Conservation (phyloP, 2,329 filamentous ascomycete genomes). For the Fusarium citri region DNA sequence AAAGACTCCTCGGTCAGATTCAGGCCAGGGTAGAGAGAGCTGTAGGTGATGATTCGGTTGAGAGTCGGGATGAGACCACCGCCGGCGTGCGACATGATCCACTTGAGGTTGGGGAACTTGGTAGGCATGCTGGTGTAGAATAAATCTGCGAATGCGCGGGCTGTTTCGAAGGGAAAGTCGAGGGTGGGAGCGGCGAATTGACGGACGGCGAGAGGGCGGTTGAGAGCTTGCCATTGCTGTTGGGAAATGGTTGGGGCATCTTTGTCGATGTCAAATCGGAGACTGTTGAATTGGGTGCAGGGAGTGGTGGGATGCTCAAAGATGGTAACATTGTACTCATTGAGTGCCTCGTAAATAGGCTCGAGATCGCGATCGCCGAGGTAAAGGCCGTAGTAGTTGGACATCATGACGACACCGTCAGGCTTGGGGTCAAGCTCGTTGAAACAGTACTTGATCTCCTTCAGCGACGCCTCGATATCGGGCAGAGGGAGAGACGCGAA, state of each 20-base stretch:
- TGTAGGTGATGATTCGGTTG: conserved; percentile 32
- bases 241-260: background rate
- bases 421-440: conserved; percentile 6
- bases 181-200: conserved; percentile 16
- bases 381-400: conserved; percentile 21
- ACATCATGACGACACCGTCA: conserved; percentile 20
- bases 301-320: conserved; percentile 22
- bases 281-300: conserved; percentile 15
- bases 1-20: conserved; percentile 15
- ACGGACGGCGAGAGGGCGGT: conserved; percentile 11
- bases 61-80: conserved; percentile 43
- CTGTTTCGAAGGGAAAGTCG: conserved; percentile 26
- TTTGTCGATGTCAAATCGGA: conserved; percentile 10
- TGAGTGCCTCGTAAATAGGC: background rate
- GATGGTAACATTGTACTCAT: conserved; percentile 18
- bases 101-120: conserved; percentile 39
- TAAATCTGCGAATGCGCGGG: conserved; percentile 36
- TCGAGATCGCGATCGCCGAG: conserved; percentile 14
- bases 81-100: conserved; percentile 46
- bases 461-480: conserved; percentile 10
- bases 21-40: conserved; percentile 9
- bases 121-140: conserved; percentile 36
- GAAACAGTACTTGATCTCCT: conserved; percentile 1
- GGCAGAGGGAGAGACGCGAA: conserved; percentile 11
- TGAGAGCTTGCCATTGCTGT: conserved; percentile 23